Base-by-base conservation (phyloP, 164 flowering plant genomes). In the Magnolia changhungtana region DNA sequence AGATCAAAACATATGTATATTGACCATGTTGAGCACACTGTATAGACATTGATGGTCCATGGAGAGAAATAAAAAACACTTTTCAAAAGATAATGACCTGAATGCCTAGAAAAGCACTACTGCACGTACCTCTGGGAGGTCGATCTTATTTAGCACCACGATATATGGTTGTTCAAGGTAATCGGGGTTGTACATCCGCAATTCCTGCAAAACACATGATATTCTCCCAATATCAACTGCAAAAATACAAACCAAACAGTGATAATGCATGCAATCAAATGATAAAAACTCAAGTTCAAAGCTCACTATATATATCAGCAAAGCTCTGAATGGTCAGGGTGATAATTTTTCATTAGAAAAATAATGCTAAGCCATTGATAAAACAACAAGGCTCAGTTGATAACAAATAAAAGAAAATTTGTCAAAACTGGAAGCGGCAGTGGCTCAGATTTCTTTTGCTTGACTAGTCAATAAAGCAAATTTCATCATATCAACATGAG, bases 131-230 rank as follows among this genome's bases (percentile, higher is more conserved):
- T 89, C 85, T 63, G 93, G 95, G 73, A 90, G 89, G 83, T 96
- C 99, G 76, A 94, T 92, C 84, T 96, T 96, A 80, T 96, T 96
- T 73, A 96, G 84, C 74, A 94, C 95, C 77, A 96, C 99, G 76
- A 96, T 52, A 74, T 87, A 89, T 63, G 99, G 98, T 63, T 98
- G 82, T 81, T 90, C 91, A 70, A 96, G 92, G 84, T 96, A 96
- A 65, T 90, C 88, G 52, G 99, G 99, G 78, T 96, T 96, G 85
- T 96, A 96, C 97, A 96, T 94, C 71, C 97, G 88, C 86, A 96
- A 72, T 84, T 96, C 99, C 98, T 95, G 88, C 81, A 85, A 73
- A 51, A 73, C 21, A 45, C 1, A 51, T 50, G n/a, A 11, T 20
- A 3, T 49, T 61, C 9, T 10, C 9, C 67, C 6, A 2, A 45